These are phyloP conservation scores for Mycena vitilis DNA, from an alignment of 768 basidiomycete genomes.

Conservation along the genomic window DNA sequence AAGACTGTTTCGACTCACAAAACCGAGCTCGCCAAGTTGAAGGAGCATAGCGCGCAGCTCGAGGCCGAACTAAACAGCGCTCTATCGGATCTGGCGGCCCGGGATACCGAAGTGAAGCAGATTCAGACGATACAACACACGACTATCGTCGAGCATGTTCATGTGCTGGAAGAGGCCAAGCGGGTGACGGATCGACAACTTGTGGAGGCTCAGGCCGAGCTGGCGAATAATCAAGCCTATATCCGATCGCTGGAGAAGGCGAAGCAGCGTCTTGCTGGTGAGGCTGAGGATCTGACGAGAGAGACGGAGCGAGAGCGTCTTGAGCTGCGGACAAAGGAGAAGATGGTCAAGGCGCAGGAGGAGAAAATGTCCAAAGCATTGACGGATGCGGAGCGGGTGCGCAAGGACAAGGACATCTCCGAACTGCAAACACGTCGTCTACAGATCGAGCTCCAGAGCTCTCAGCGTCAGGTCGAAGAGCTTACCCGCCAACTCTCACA, in stretches of 20 bases:
- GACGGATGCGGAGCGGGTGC: constrained; percentile 74
- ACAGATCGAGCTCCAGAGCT: constrained; percentile 68
- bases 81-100: constrained; percentile 80
- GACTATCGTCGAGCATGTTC: constrained; percentile 98
- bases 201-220: constrained; percentile 80
- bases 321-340: constrained; percentile 76
- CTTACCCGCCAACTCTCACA: constrained; percentile 62
- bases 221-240: constrained; percentile 77
- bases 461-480: constrained; percentile 67
- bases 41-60: constrained; percentile 76
- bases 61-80: constrained; percentile 87
- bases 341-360: constrained; percentile 70
- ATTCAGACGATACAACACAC: constrained; percentile 91
- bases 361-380: constrained; percentile 67
- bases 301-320: constrained; percentile 79
- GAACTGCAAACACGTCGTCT: constrained; percentile 71
- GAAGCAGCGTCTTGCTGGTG: constrained; percentile 76
- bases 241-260: constrained; percentile 91
- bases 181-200: constrained; percentile 93
- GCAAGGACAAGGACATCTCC: constrained; percentile 70
- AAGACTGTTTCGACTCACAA: constrained; percentile 70
- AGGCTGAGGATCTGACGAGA: constrained; percentile 84
- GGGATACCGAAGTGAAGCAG: constrained; percentile 89
- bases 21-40: constrained; percentile 73
- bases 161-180: constrained; percentile 96